These are phyloP conservation scores for Arabidopsis arenosa DNA, from an alignment of 345 rosid genomes.

Conservation along the genomic window DNA sequence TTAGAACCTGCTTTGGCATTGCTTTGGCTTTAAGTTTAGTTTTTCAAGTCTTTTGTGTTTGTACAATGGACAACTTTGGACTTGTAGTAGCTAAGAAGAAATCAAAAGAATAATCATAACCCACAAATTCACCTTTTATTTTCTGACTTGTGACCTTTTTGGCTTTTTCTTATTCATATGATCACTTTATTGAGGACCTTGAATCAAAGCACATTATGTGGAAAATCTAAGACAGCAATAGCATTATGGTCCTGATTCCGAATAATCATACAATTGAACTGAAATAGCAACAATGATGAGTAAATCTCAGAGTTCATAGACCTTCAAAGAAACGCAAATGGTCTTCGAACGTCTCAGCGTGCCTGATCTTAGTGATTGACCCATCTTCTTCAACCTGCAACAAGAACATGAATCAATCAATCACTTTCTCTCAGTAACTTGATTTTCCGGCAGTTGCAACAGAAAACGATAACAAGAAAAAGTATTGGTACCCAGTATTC, in stretches of 20 bases:
- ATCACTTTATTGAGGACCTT: slow-evolving; percentile 4
- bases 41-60: background rate
- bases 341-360: slow-evolving; percentile 84
- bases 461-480: slow-evolving; percentile 6
- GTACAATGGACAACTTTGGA: too few species aligned
- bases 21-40: background rate
- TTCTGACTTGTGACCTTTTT: background rate
- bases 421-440: background rate
- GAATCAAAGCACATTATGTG: background rate
- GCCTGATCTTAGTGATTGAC: slow-evolving; percentile 76
- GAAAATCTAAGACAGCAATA: slow-evolving; percentile 12
- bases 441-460: background rate
- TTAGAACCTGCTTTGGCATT: background rate
- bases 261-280: slow-evolving; percentile 17
- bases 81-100: background rate
- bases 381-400: slow-evolving; percentile 88
- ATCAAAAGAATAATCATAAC: background rate
- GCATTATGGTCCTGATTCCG: slow-evolving; percentile 17
- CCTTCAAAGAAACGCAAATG: slow-evolving; percentile 79
- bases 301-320: slow-evolving; percentile 49
- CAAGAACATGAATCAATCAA: background rate
- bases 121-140: background rate
- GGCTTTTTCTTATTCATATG: slow-evolving; percentile 19
- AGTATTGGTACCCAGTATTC: slow-evolving; percentile 85
- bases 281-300: slow-evolving; percentile 24